Base-by-base conservation (phyloP, 805 yeast species). In the Alloascoidea africana region DNA sequence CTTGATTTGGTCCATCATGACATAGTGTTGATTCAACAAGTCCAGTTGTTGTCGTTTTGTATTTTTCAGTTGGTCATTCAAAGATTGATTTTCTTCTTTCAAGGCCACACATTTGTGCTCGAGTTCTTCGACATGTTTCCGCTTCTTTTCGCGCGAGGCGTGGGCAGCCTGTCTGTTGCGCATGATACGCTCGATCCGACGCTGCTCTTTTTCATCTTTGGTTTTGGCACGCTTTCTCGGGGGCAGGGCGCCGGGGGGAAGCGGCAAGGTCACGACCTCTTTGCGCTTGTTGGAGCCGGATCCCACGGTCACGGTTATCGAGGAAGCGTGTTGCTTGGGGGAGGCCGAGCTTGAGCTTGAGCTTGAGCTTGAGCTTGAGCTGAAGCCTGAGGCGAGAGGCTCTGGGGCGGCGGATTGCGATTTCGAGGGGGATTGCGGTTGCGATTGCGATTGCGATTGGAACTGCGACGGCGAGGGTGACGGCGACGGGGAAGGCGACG, bases 211-310 rank as follows among this genome's bases (percentile, higher is more conserved):
- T 62, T 89, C 97, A 60, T 87, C 96, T 47, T 82, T 73, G 33
- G 98, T 91, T 67, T 82, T 85, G 4, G 98, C 97, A 48, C 97
- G 74, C 65, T 91, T 91, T 46, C 97, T 73, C 39, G 97, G 97
- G 18, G 96, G 96, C 42, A 89, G 63, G 16, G 85, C 46, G 16
- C 60, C 60, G 3, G 57, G 51, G 11, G 61, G 56, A 17, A 54
- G 46, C 6, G 62, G 61, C 18, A 54, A 46, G 16, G 48, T 43
- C 46, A 56, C 46, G 6, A 39, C 44, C 33, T 50, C 55, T 36
- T 47, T 54, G n/a, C 58, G 48, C 43, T 53, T 53, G 36, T 36
- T 36, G 16, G 44, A 30, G 17, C 44, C 44, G 11, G 44, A 41
- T 5, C 44, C 44, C 11, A 36, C 36, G 16, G 44, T 41, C 14